Conservation (phyloP, 371 early-diverging fungal species). For the Mortierella sp. region DNA sequence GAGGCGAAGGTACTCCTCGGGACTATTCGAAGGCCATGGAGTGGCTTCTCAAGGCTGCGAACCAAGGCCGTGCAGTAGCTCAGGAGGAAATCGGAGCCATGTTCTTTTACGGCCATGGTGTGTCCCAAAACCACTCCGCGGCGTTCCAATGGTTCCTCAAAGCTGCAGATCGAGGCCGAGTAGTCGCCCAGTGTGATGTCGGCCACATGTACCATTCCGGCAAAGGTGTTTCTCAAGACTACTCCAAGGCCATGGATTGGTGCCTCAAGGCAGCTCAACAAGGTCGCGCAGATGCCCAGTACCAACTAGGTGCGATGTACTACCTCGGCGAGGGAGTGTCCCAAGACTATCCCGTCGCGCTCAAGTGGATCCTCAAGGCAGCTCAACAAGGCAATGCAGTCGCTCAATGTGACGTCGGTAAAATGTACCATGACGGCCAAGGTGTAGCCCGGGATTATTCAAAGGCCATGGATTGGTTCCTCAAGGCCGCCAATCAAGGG, state of each 20-base stretch:
- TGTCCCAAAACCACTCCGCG: slow-evolving; percentile 43
- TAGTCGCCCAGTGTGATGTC: background rate
- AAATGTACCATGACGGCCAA: background rate
- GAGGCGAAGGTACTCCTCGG: slow-evolving; percentile 58
- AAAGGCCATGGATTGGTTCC: background rate
- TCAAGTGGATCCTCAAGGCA: background rate
- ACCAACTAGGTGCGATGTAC: background rate
- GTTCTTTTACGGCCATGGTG: slow-evolving; percentile 65
- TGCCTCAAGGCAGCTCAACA: background rate
- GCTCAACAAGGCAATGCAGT: background rate
- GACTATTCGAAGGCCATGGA: slow-evolving; percentile 76
- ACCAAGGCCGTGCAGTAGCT: slow-evolving; percentile 58
- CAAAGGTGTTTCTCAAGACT: background rate
- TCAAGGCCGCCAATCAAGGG: slow-evolving; percentile 17
- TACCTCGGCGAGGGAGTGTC: background rate
- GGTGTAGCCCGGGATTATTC: background rate
- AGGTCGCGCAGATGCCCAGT: background rate
- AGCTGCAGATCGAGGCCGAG: slow-evolving; percentile 64
- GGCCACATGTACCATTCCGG: slow-evolving; percentile 1
- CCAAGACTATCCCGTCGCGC: background rate
- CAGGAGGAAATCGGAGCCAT: background rate
- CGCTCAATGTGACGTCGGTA: background rate
- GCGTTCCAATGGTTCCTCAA: slow-evolving; percentile 61
- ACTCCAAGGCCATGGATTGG: background rate
- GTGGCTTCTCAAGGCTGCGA: slow-evolving; percentile 56